Percentiles rank a stretch among this genome's conserved stretches.
These are phyloP conservation scores for Botrytis elliptica DNA, from an alignment of 2,329 filamentous ascomycete species.

Conservation along the genomic window DNA sequence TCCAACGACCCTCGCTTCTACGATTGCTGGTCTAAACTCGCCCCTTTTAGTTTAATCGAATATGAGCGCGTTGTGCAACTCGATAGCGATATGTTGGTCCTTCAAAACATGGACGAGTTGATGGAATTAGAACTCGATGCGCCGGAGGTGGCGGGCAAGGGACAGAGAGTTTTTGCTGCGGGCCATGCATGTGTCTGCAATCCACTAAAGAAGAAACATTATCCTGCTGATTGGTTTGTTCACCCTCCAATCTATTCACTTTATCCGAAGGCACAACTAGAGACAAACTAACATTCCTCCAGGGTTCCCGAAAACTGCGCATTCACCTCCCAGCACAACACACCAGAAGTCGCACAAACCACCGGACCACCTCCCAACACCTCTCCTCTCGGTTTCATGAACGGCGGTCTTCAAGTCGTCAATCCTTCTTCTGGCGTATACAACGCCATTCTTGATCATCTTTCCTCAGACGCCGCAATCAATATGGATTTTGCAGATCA, in stretches of 20 bases:
- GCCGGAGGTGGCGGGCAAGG: constrained; percentile 47
- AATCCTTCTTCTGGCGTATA: constrained; percentile 51
- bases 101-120: constrained; percentile 86
- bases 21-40: constrained; percentile 87
- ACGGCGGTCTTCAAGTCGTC: constrained; percentile 58
- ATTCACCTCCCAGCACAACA: constrained; percentile 53
- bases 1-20: constrained; percentile 79
- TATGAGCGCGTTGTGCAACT: constrained; percentile 80
- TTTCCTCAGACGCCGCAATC: constrained; percentile 46
- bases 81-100: constrained; percentile 83
- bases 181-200: constrained; percentile 86
- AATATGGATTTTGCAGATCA: constrained; percentile 60
- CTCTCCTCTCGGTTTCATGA: constrained; percentile 52
- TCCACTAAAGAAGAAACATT: constrained; percentile 73
- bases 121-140: constrained; percentile 77
- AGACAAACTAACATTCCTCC: neutral
- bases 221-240: constrained; percentile 68
- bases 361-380: constrained; percentile 46
- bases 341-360: constrained; percentile 49
- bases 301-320: constrained; percentile 56
- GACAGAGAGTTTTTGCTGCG: constrained; percentile 73
- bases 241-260: neutral
- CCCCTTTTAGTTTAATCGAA: constrained; percentile 71
- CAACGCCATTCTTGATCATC: constrained; percentile 50
- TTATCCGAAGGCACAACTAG: neutral